A percentile compares a stretch with the other conserved stretches of the same genome.
Evolutionary conservation across 768 basidiomycete species (phyloP).

Genomic region (Pisolithus tinctorius): DNA sequence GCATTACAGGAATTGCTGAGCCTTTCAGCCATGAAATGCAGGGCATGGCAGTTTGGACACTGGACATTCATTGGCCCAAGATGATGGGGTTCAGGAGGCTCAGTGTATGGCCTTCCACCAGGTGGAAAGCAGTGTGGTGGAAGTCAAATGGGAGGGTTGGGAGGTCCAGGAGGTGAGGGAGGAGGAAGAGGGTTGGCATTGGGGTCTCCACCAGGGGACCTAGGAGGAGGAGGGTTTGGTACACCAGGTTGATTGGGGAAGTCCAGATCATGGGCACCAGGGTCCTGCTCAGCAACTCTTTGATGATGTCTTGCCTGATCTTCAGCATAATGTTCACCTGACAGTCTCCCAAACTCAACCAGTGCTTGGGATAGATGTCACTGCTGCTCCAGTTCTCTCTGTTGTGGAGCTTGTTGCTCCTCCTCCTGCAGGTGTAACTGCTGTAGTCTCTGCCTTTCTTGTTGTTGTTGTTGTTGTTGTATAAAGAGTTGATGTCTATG

Average conservation of each 20-base stretch:
- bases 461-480: not conserved
- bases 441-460: not conserved
- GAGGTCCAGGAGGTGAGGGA: not conserved
- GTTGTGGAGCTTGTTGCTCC: not conserved
- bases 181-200: not conserved
- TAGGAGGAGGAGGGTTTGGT: not conserved
- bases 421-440: not conserved
- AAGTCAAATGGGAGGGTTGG: not conserved
- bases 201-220: not conserved
- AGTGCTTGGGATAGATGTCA: not conserved
- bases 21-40: conserved; percentile 12
- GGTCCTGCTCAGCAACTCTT: not conserved
- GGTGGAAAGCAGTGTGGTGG: conserved; percentile 6
- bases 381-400: not conserved
- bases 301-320: not conserved
- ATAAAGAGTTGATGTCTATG: no score
- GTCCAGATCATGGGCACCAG: no score
- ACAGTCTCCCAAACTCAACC: not conserved
- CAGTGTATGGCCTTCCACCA: no score
- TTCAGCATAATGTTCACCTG: not conserved
- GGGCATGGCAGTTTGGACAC: conserved; percentile 13
- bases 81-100: conserved; percentile 5
- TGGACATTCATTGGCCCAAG: conserved; percentile 5
- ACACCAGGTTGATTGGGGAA: no score
- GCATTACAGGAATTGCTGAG: not conserved